A percentile compares a stretch with the other conserved stretches of the same genome.
phyloP scores from a whole-genome alignment of 1,139 yeast genomes.

The Debaryomyces coudertii region DNA sequence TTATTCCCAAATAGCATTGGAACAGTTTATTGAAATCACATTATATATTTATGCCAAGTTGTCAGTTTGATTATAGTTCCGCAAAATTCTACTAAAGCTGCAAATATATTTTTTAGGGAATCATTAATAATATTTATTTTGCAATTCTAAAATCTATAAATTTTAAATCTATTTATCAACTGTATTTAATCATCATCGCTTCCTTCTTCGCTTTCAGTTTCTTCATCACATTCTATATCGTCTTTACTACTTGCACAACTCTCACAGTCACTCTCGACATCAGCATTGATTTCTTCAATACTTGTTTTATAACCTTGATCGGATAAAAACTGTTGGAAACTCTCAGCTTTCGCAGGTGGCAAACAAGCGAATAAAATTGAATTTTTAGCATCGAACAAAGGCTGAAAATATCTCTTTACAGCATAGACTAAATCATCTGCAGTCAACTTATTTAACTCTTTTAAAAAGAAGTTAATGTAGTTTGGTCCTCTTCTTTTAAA shows the following conservation, averaged over 20 bases:
- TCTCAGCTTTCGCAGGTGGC: slow-evolving; percentile 64
- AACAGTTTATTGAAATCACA: no score
- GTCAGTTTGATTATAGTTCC: background rate
- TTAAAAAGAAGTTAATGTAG: slow-evolving; percentile 53
- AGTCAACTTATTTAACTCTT: slow-evolving; percentile 54
- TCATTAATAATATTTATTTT: no score
- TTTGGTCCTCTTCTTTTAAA: slow-evolving; percentile 73
- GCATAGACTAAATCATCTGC: slow-evolving; percentile 58
- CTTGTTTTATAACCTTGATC: slow-evolving; percentile 62
- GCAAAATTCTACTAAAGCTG: background rate
- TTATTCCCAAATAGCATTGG: no score
- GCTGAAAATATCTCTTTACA: slow-evolving; percentile 61
- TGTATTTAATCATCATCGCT: slow-evolving; percentile 10
- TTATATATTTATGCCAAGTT: background rate
- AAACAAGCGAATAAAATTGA: slow-evolving; percentile 73
- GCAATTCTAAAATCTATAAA: background rate
- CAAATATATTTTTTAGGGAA: no score
- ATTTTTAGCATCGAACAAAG: slow-evolving; percentile 57
- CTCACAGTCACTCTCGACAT: slow-evolving; percentile 13
- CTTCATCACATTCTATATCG: slow-evolving; percentile 14
- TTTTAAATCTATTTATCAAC: background rate
- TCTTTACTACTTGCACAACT: slow-evolving; percentile 28
- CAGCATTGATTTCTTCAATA: slow-evolving; percentile 52
- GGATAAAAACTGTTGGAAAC: slow-evolving; percentile 50
- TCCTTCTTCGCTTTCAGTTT: slow-evolving; percentile 13